These are phyloP conservation scores for Pyrus betulifolia DNA, from an alignment of 306 rosid species.

Conservation along the genomic window DNA sequence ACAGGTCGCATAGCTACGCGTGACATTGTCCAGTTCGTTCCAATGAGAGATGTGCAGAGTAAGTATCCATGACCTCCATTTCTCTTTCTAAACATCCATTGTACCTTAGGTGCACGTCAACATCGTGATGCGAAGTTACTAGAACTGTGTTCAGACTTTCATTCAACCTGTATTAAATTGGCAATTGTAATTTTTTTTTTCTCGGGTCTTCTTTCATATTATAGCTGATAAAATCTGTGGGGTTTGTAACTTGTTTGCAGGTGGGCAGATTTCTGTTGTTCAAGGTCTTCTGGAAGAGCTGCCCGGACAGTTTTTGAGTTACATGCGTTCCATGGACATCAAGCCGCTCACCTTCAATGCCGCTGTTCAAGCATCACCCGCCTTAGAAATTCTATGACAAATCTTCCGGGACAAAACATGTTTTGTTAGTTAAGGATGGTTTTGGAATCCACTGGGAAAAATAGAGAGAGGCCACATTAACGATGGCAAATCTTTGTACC, in stretches of 20 bases:
- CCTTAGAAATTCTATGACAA: neutral
- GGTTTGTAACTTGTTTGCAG: constrained; percentile 19
- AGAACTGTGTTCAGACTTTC: too few relatives aligned
- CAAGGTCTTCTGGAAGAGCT: constrained; percentile 77
- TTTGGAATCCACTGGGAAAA: too few relatives aligned
- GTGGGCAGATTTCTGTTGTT: constrained; percentile 52
- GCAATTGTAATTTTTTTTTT: neutral
- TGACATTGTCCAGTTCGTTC: constrained; percentile 84
- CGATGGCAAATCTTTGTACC: too few relatives aligned
- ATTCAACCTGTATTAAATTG: too few relatives aligned
- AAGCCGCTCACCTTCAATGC: constrained; percentile 27
- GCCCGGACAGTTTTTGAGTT: constrained; percentile 65
- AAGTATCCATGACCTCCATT: constrained; percentile 10
- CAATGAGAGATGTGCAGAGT: constrained; percentile 70
- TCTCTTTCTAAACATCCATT: neutral
- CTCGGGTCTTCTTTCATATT: neutral
- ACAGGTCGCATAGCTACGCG: constrained; percentile 64
- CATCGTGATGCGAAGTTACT: too few relatives aligned
- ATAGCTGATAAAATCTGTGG: too few relatives aligned
- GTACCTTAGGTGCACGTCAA: neutral
- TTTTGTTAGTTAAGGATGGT: too few relatives aligned
- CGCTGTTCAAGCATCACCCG: neutral
- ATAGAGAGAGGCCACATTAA: too few relatives aligned
- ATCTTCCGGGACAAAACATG: too few relatives aligned
- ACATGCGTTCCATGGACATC: constrained; percentile 55